Evolutionary conservation across 768 basidiomycete genomes (phyloP).

Genomic region (Suillus sp.): DNA sequence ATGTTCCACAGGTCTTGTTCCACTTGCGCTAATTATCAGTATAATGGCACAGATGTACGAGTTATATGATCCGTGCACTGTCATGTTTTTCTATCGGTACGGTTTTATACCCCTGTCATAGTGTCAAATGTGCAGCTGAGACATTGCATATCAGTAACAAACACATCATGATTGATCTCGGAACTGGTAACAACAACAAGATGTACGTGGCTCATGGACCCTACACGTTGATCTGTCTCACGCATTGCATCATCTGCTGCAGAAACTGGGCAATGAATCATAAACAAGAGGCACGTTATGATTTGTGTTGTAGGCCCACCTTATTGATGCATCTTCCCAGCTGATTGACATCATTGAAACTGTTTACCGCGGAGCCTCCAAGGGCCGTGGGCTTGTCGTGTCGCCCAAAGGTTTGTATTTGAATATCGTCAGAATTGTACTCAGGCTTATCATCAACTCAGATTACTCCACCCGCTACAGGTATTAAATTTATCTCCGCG

Average conservation of each 20-base stretch:
- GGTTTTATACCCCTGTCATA: conserved; percentile 25
- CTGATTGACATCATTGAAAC: conserved; percentile 98
- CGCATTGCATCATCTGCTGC: neutral
- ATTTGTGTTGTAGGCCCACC: neutral
- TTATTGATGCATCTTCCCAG: conserved; percentile 39
- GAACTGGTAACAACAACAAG: conserved; percentile 99
- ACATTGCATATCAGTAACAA: conserved; percentile 66
- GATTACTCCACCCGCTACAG: conserved; percentile 85
- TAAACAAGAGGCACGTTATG: conserved; percentile 82
- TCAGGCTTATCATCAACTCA: conserved; percentile 28
- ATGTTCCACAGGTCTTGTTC: neutral
- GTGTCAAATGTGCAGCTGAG: neutral
- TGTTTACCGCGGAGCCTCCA: conserved; percentile 96
- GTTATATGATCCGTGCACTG: conserved; percentile 94
- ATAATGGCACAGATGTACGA: conserved; percentile 84
- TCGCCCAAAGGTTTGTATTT: conserved; percentile 81
- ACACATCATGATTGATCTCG: conserved; percentile 99
- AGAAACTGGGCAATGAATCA: conserved; percentile 99
- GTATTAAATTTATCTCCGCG: conserved; percentile 44
- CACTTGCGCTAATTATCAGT: neutral
- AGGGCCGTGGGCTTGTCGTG: conserved; percentile 96
- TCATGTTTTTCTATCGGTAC: conserved; percentile 98
- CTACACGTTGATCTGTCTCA: conserved; percentile 2
- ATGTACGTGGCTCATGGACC: conserved; percentile 61
- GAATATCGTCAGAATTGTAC: conserved; percentile 7